Evolutionary conservation across 805 yeast genomes (phyloP).

Genomic region (Yamadazyma laniorum): DNA sequence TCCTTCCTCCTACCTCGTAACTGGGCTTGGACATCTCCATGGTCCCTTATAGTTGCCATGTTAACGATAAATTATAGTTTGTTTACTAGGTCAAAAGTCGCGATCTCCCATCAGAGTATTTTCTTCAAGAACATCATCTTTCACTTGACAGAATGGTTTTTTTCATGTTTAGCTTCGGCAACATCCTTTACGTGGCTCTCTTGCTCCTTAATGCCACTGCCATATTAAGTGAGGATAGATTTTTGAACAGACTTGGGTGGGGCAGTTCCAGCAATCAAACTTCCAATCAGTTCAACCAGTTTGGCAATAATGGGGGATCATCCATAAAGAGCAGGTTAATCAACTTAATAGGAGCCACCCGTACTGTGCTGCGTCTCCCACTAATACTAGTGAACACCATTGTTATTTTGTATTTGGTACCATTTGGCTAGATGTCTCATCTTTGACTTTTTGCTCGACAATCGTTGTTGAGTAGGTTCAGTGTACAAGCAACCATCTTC

Average conservation of each 20-base stretch:
- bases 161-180: constrained; percentile 59
- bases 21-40: constrained; percentile 2
- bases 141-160: constrained; percentile 13
- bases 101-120: too few species aligned
- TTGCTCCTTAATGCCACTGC: constrained; percentile 73
- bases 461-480: too few species aligned
- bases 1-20: constrained; percentile 33
- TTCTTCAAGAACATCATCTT: too few species aligned
- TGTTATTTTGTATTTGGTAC: constrained; percentile 53
- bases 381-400: constrained; percentile 64
- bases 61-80: too few species aligned
- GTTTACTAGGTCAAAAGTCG: too few species aligned
- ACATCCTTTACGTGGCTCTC: constrained; percentile 53
- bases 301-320: constrained; percentile 28
- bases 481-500: too few species aligned
- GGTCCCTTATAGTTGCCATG: constrained; percentile 3
- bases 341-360: constrained; percentile 66
- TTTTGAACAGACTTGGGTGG: constrained; percentile 58
- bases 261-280: constrained; percentile 17
- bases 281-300: constrained; percentile 22
- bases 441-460: too few species aligned
- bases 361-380: constrained; percentile 74
- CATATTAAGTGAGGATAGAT: constrained; percentile 76
- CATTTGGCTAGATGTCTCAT: constrained; percentile 14
- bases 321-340: constrained; percentile 55